These are phyloP conservation scores for Cocos nucifera DNA, from an alignment of 176 grass and related monocot genomes.

Conservation along the genomic window DNA sequence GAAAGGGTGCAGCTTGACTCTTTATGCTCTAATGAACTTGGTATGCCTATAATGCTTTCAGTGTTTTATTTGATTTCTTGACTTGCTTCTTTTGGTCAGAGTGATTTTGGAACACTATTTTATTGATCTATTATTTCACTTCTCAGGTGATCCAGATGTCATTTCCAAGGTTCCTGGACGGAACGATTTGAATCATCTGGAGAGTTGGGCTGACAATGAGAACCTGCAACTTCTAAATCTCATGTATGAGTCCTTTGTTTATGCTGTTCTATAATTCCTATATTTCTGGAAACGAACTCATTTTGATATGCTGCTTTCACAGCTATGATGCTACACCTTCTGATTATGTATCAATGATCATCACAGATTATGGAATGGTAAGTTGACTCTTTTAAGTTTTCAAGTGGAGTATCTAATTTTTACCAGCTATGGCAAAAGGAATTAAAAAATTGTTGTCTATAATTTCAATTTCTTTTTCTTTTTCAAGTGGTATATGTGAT, in stretches of 20 bases:
- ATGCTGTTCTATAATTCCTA: too few species aligned
- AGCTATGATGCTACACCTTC: slow-evolving; percentile 77
- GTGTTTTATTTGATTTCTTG: not conserved
- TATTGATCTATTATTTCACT: slow-evolving; percentile 13
- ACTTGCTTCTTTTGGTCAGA: not conserved
- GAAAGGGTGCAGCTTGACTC: slow-evolving; percentile 86
- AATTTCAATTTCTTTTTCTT: too few species aligned
- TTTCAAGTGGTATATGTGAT: too few species aligned
- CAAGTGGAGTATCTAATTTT: too few species aligned
- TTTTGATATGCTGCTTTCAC: not conserved
- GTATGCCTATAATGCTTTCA: slow-evolving; percentile 19
- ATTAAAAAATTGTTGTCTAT: too few species aligned
- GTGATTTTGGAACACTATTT: too few species aligned
- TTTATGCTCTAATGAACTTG: slow-evolving; percentile 77
- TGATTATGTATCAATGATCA: slow-evolving; percentile 74
- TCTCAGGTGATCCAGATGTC: slow-evolving; percentile 70
- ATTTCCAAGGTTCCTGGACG: slow-evolving; percentile 46
- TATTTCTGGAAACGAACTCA: too few species aligned
- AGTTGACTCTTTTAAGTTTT: slow-evolving; percentile 4
- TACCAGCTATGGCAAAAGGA: too few species aligned
- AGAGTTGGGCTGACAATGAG: slow-evolving; percentile 38
- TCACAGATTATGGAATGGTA: slow-evolving; percentile 97
- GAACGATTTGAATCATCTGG: slow-evolving; percentile 34
- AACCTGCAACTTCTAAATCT: slow-evolving; percentile 78
- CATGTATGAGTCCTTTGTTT: slow-evolving; percentile 34